Evolutionary conservation across 495 filamentous ascomycete genomes (phyloP).

Genomic region (Penicillium longicatenatum): DNA sequence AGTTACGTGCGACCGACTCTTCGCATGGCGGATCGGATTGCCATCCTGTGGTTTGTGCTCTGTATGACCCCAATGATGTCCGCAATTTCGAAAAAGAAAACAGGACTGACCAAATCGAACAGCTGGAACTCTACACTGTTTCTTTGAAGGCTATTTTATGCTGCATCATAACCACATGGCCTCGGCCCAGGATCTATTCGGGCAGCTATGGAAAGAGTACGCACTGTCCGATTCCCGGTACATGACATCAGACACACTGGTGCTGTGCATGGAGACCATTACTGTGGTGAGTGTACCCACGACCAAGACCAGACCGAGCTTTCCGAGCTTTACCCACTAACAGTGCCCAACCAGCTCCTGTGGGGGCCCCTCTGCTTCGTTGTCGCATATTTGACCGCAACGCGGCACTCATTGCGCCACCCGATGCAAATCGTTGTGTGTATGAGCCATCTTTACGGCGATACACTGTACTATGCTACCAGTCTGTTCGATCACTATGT

Average conservation of each 20-base stretch:
- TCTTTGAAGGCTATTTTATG: slow-evolving; percentile 87
- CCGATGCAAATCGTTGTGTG: slow-evolving; percentile 72
- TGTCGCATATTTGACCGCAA: slow-evolving; percentile 62
- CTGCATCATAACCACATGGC: slow-evolving; percentile 64
- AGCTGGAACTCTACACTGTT: slow-evolving; percentile 71
- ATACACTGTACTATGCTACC: slow-evolving; percentile 82
- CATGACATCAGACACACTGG: slow-evolving; percentile 74
- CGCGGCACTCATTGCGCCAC: slow-evolving; percentile 62
- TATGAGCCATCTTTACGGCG: slow-evolving; percentile 83
- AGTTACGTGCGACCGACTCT: slow-evolving; percentile 50
- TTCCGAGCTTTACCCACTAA: slow-evolving; percentile 14
- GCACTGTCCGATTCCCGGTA: slow-evolving; percentile 81
- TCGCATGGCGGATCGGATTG: slow-evolving; percentile 50
- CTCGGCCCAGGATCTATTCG: slow-evolving; percentile 62
- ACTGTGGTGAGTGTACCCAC: slow-evolving; percentile 62
- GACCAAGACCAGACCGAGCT: not conserved
- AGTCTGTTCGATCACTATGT: slow-evolving; percentile 67
- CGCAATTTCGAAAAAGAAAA: not conserved
- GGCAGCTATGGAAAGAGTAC: slow-evolving; percentile 90
- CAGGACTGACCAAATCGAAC: slow-evolving; percentile 11
- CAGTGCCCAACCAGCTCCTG: slow-evolving; percentile 44
- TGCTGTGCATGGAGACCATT: slow-evolving; percentile 81
- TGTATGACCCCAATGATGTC: slow-evolving; percentile 41
- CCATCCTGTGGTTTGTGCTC: slow-evolving; percentile 68
- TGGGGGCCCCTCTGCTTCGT: slow-evolving; percentile 84